Evolutionary conservation across 148 eudicot genomes (phyloP).

Genomic region (Selenicereus undatus): DNA sequence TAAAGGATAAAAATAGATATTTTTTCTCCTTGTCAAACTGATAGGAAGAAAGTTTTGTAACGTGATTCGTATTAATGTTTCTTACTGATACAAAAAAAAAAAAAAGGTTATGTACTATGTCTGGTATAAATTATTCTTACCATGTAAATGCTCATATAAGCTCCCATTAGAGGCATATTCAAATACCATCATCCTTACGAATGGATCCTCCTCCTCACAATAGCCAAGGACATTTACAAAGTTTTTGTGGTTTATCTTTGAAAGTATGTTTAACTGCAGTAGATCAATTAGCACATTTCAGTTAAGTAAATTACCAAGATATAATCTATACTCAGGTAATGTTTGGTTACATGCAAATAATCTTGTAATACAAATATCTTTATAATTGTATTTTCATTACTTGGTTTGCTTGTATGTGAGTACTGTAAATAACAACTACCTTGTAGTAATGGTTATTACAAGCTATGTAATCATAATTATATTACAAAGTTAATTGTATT

Average conservation of each 20-base stretch:
- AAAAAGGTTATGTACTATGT: too few species aligned
- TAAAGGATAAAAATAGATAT: neutral
- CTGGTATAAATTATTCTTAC: constrained; percentile 21
- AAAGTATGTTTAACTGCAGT: constrained; percentile 48
- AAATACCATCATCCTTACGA: constrained; percentile 75
- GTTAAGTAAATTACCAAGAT: neutral
- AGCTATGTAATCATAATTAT: too few species aligned
- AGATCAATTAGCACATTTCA: neutral
- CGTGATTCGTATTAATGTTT: too few species aligned
- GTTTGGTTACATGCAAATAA: too few species aligned
- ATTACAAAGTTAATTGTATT: too few species aligned
- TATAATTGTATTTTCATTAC: too few species aligned
- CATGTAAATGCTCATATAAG: constrained; percentile 68
- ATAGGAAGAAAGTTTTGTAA: too few species aligned
- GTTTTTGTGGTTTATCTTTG: constrained; percentile 65
- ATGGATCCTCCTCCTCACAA: constrained; percentile 66
- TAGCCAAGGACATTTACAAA: constrained; percentile 64
- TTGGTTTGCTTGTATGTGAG: too few species aligned
- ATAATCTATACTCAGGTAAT: neutral
- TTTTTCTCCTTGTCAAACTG: neutral
- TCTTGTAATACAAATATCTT: too few species aligned
- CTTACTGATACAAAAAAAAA: constrained; percentile 20
- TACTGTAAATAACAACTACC: too few species aligned
- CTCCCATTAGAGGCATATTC: constrained; percentile 68
- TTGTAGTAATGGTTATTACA: too few species aligned